Evolutionary conservation across 495 filamentous ascomycete species (phyloP), one percentile per base, ranked within the genome.

Genomic region (Penicillium coprophilum): DNA sequence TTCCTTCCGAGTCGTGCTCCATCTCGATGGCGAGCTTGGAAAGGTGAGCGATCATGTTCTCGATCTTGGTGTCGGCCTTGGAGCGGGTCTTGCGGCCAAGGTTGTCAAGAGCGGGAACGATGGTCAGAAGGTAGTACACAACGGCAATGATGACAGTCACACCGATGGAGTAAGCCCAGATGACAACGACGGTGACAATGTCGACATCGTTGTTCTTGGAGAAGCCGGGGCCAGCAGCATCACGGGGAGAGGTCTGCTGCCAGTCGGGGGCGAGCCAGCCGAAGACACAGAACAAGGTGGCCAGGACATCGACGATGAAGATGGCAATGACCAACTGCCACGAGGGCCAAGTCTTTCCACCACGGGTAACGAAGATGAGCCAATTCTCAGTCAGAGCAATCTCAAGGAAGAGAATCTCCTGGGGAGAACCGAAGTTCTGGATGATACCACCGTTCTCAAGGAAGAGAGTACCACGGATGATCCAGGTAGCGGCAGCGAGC

Each of bases 321-420:
- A 89, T 89, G 63, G 86, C 86, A 60, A 77, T 81, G 58, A 89
- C 80, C 48, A 89, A 76, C 72, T 89, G 85, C 83, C 84, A 88
- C 44, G 85, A 87, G 56, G 86, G 86, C 77, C 78, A 84, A 56
- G 86, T 89, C 65, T 85, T 79, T 58, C 78, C 83, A 72, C 86
- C 86, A 74, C 86, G 85, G 61, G 86, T 89, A 57, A 89, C 85
- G 77, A 89, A 89, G 75, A 89, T 89, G 59, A 89, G 79, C 86
- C 86, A 89, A 73, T 89, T 89, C 74, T 89, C 86, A 54, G 86
- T 89, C 47, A 89, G 79, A 32, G 86, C 81, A 67, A 89, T 75
- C 75, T 89, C 84, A 32, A 89, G 76, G 82, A 89, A 88, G 66
- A 89, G 80, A 63, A 89, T 85, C 65, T 83, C 82, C 73, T 89